Conservation (phyloP, 2,329 filamentous ascomycete genomes). For the Penicillium sp. region DNA sequence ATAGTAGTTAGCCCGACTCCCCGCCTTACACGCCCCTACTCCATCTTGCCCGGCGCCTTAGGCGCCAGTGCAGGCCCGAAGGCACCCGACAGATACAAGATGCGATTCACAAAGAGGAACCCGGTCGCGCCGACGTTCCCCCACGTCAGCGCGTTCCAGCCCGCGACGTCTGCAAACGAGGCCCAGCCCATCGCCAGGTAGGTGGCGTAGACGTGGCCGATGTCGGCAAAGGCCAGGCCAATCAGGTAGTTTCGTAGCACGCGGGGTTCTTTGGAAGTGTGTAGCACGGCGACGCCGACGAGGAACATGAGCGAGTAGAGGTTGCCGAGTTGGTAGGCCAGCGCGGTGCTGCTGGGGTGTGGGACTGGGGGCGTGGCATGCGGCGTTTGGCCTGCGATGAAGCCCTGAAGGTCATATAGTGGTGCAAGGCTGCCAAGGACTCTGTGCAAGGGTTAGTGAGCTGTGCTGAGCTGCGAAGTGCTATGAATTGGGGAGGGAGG, state of each 20-base stretch:
- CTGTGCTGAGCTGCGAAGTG: too few relatives aligned
- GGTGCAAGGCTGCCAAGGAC: slow-evolving; percentile 59
- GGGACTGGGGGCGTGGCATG: slow-evolving; percentile 27
- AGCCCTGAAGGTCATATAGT: slow-evolving; percentile 58
- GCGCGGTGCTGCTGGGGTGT: slow-evolving; percentile 48
- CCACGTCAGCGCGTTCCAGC: slow-evolving; percentile 70
- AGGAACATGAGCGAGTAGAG: slow-evolving; percentile 65
- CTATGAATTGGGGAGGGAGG: too few relatives aligned
- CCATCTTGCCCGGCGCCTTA: slow-evolving; percentile 38
- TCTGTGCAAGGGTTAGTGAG: too few relatives aligned
- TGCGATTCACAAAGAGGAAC: slow-evolving; percentile 57
- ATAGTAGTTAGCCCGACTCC: too few relatives aligned
- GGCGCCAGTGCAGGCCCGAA: slow-evolving; percentile 51
- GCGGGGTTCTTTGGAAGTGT: slow-evolving; percentile 61
- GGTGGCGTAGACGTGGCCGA: slow-evolving; percentile 65
- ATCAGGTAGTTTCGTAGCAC: slow-evolving; percentile 67
- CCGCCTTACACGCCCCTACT: slow-evolving; percentile 29
- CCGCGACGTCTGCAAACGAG: slow-evolving; percentile 51
- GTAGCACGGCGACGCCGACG: slow-evolving; percentile 62
- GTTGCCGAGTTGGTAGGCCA: slow-evolving; percentile 68
- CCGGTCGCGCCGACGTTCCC: slow-evolving; percentile 67
- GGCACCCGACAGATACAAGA: slow-evolving; percentile 57
- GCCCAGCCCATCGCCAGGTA: slow-evolving; percentile 58
- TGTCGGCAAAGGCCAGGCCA: slow-evolving; percentile 62
- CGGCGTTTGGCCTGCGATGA: slow-evolving; percentile 62